Base-by-base conservation (phyloP, 169 alveolate genomes). In the Eimeria falciformis region DNA sequence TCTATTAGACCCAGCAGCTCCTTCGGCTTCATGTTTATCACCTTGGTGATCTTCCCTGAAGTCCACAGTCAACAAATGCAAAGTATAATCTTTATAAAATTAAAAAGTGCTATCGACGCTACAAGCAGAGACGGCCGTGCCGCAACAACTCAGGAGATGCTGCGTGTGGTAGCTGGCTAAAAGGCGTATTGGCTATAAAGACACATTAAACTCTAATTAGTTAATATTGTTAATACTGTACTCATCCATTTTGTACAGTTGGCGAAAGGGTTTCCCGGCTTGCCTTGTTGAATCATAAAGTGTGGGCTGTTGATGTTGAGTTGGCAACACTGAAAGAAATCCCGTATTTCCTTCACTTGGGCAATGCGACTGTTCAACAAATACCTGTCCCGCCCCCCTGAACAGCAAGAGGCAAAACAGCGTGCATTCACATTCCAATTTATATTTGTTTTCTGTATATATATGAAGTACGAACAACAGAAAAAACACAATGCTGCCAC, bases 261-360 rank as follows among this genome's bases (percentile, higher is more conserved):
- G n/a, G n/a, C n/a, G n/a, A n/a, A n/a, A 25, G 47, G n/a, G 6
- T 0, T 68, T 27, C 40, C 25, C 79, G 50, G 58, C 83, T 73
- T 43, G 2, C 97, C 98, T 97, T 99, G 99, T 99, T 98, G 98
- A 79, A 99, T 98, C 68, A 99, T 94, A 95, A 99, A 99, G 83
- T 99, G 99, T 0, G 99, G 99, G 93, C 98, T 99, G 96, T 99
- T 98, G 79, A 99, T 99, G 94, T 99, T 99, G 94, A 98, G 96
- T 93, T 98, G 97, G 47, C 98, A 99, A 47, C 98, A 95, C 83
- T 97, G 97, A 93, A 98, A 98, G 93, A 99, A 96, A 87, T 96
- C 97, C 78, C 98, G 96, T 50, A 98, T 98, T 87, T 97, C 98
- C 65, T 97, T 98, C 79, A 97, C 98, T 33, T 98, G 98, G 11